phyloP scores from a whole-genome alignment of 2,329 filamentous ascomycete species.

The Aspergillus sp. region DNA sequence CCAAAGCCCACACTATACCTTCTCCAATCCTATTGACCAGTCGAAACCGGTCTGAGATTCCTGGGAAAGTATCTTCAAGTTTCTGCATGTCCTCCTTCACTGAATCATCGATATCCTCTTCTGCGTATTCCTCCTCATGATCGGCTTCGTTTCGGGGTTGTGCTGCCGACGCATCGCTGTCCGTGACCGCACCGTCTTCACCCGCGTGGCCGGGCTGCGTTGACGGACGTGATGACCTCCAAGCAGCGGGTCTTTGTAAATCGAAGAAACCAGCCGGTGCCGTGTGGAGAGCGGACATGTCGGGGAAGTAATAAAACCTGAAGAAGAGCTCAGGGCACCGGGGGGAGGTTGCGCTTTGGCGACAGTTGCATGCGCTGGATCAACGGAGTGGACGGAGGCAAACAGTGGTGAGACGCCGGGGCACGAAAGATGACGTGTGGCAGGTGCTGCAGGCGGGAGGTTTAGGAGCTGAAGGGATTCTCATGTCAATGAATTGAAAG shows the following conservation, averaged over 20 bases:
- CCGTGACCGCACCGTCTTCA: slow-evolving; percentile 15
- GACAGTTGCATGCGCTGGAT: not conserved
- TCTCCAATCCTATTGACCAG: slow-evolving; percentile 97
- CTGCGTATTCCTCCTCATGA: slow-evolving; percentile 32
- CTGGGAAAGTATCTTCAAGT: slow-evolving; percentile 77
- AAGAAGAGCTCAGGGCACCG: not conserved
- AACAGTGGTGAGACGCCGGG: not conserved
- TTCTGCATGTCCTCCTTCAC: slow-evolving; percentile 85
- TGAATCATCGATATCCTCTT: slow-evolving; percentile 44
- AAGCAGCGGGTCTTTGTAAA: slow-evolving; percentile 20
- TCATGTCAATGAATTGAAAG: not conserved
- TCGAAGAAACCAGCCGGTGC: slow-evolving; percentile 27
- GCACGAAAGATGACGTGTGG: not conserved
- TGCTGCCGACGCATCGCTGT: slow-evolving; percentile 16
- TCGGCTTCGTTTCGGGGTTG: slow-evolving; percentile 18
- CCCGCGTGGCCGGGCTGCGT: slow-evolving; percentile 16
- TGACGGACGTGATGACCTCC: slow-evolving; percentile 10
- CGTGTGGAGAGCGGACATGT: slow-evolving; percentile 28
- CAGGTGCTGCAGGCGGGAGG: not conserved
- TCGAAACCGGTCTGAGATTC: slow-evolving; percentile 79
- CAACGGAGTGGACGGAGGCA: not conserved
- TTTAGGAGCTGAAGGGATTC: not conserved
- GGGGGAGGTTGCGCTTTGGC: not conserved
- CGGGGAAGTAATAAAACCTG: not conserved
- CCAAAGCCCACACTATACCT: slow-evolving; percentile 53